phyloP scores from a whole-genome alignment of 345 rosid genomes.

The Hypericum perforatum region DNA sequence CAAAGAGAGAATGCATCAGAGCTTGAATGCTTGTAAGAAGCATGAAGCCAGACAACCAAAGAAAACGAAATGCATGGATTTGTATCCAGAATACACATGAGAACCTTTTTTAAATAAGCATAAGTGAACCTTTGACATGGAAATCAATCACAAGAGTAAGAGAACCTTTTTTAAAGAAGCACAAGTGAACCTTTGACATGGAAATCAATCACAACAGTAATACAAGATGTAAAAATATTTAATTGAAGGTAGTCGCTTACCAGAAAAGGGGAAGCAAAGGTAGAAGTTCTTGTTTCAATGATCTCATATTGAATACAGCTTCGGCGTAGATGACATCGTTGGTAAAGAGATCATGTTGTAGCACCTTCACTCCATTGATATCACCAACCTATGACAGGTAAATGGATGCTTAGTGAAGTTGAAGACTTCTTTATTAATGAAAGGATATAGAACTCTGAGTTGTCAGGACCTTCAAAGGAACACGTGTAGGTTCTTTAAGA shows the following conservation, averaged over 20 bases:
- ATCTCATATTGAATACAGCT: constrained; percentile 79
- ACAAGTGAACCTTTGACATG: too few relatives aligned
- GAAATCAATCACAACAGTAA: not conserved
- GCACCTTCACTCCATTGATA: constrained; percentile 75
- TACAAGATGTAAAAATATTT: constrained; percentile 9
- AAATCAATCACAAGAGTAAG: too few relatives aligned
- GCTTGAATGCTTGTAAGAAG: too few relatives aligned
- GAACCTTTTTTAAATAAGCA: too few relatives aligned
- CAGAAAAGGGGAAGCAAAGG: constrained; percentile 89
- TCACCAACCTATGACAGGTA: constrained; percentile 51
- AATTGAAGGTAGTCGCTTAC: constrained; percentile 35
- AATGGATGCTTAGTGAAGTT: constrained; percentile 3
- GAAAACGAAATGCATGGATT: too few relatives aligned
- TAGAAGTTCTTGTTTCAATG: constrained; percentile 81
- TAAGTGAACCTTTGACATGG: too few relatives aligned
- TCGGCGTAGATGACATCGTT: constrained; percentile 89
- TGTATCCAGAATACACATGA: too few relatives aligned
- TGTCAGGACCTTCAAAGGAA: constrained; percentile 64
- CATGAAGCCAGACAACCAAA: too few relatives aligned
- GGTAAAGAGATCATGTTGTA: constrained; percentile 88
- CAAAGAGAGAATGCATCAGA: too few relatives aligned
- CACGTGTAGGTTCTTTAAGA: constrained; percentile 69
- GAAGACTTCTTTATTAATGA: too few relatives aligned
- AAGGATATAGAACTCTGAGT: constrained; percentile 11
- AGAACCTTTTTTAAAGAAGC: too few relatives aligned